Base-by-base conservation (phyloP, 2,329 filamentous ascomycete genomes). In the Verticillium nubilum region DNA sequence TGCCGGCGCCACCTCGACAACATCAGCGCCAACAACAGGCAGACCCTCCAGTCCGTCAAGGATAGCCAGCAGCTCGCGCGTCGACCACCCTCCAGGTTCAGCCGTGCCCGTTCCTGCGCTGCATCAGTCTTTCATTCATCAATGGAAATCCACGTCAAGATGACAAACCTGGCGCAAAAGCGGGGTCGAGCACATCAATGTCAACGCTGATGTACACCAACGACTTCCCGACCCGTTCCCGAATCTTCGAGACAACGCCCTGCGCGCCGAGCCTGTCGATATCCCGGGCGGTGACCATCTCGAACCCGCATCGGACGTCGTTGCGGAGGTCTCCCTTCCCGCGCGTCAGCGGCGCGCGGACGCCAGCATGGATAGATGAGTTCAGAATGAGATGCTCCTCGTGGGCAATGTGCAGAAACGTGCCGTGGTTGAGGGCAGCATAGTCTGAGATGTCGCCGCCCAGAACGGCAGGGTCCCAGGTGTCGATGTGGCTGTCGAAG, bases 51-150 rank as follows among this genome's bases (percentile, higher is more conserved):
- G 81, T 0, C 88, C 89, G 25, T 90, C 81, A 62, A 94, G 73
- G 59, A 94, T 87, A 2, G 86, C 79, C 62, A 93, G 88, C 61
- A 95, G 76, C 73, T 94, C 90, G 35, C 90, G 80, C 4, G 86
- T 91, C 2, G 88, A 91, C 90, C 90, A 94, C 19, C 90, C 90
- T 56, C 90, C 90, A 0, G 89, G 86, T 72, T 93, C 90, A 0
- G 90, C 87, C 0, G 90, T 94, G 0, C 90, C 90, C 0, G 89
- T 92, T 2, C 87, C 89, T 54, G 59, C 52, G 6, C 19, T 23
- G 6, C n/a, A 25, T 53, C 52, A 53, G 25, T 31, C 29, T 31
- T n/a, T n/a, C n/a, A n/a, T n/a, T n/a, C n/a, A n/a, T n/a, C n/a
- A n/a, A n/a, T 7, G 4, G 29, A 13, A 31, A 7, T 7, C 9